Conservation (phyloP, 257 asterid species). For the Solanum pennellii region DNA sequence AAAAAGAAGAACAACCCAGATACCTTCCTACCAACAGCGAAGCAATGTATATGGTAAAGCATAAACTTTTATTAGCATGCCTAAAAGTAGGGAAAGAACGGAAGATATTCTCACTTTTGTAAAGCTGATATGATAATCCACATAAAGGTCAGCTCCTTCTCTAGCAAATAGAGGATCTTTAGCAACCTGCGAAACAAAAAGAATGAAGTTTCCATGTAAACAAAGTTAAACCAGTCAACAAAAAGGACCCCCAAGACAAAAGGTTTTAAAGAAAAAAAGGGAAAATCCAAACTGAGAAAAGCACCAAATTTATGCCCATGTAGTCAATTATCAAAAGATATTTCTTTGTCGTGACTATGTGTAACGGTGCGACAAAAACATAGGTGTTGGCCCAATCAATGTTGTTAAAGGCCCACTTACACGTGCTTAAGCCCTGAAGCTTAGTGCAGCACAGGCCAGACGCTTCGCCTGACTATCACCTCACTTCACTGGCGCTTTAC, state of each 20-base stretch:
- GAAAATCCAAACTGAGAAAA: not conserved
- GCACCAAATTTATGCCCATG: not conserved
- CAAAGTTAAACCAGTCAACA: not conserved
- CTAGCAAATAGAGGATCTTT: conserved; percentile 65
- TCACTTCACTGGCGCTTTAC: not conserved
- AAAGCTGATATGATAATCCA: conserved; percentile 60
- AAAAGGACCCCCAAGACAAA: not conserved
- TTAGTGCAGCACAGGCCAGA: not conserved
- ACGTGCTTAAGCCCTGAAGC: not conserved
- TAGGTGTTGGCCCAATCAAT: not conserved
- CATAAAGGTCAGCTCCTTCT: conserved; percentile 82
- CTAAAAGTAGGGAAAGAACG: not conserved
- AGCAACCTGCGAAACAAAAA: conserved; percentile 41
- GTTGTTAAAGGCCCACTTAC: not conserved
- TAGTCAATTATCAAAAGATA: not conserved
- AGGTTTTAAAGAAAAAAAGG: not conserved
- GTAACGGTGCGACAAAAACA: not conserved
- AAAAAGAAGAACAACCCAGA: not conserved
- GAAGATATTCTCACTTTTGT: conserved; percentile 55
- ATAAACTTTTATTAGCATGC: not conserved
- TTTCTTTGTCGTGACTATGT: not conserved
- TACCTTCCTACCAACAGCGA: not conserved
- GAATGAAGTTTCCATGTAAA: not conserved
- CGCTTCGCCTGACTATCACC: not conserved
- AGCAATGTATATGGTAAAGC: not conserved